These are phyloP conservation scores for Cardamine occulta DNA, from an alignment of 345 rosid species.

Conservation along the genomic window DNA sequence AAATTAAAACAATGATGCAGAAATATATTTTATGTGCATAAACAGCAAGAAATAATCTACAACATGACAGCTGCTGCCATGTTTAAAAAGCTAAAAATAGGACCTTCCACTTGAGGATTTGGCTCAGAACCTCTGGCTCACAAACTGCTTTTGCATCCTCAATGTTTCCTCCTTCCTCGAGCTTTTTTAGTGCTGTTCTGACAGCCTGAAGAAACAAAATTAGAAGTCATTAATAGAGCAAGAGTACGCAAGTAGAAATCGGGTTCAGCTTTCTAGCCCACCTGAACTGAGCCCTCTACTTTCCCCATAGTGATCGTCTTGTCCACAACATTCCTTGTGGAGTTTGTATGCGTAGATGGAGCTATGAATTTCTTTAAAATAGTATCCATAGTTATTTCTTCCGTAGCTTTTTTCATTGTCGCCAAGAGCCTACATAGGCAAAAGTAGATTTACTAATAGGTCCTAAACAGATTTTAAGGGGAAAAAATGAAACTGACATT, in stretches of 20 bases:
- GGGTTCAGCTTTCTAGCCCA: slow-evolving; percentile 41
- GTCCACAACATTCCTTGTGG: slow-evolving; percentile 55
- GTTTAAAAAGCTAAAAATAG: slow-evolving; percentile 22
- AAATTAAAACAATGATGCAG: not conserved
- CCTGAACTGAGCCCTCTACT: slow-evolving; percentile 85
- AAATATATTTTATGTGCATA: slow-evolving; percentile 6
- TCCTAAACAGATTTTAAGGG: slow-evolving; percentile 17
- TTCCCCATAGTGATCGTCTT: slow-evolving; percentile 75
- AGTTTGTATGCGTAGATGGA: slow-evolving; percentile 56
- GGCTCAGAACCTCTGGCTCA: slow-evolving; percentile 69
- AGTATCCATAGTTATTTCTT: slow-evolving; percentile 62
- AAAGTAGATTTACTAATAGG: slow-evolving; percentile 20
- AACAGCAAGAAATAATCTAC: slow-evolving; percentile 1
- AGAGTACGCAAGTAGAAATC: slow-evolving; percentile 20
- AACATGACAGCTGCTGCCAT: slow-evolving; percentile 16
- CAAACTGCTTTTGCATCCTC: slow-evolving; percentile 95
- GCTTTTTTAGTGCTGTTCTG: slow-evolving; percentile 71
- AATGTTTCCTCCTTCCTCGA: slow-evolving; percentile 62
- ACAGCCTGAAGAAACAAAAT: slow-evolving; percentile 60
- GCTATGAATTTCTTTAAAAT: slow-evolving; percentile 52
- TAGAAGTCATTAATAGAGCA: not conserved
- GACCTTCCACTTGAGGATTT: slow-evolving; percentile 92
- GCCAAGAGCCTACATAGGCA: slow-evolving; percentile 57
- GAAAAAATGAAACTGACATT: slow-evolving; percentile 16
- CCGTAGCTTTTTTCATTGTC: slow-evolving; percentile 56